A percentile compares a stretch with the other conserved stretches of the same genome.
Conservation (phyloP, 2,329 filamentous ascomycete species). For the Penicillium janthinellum region DNA sequence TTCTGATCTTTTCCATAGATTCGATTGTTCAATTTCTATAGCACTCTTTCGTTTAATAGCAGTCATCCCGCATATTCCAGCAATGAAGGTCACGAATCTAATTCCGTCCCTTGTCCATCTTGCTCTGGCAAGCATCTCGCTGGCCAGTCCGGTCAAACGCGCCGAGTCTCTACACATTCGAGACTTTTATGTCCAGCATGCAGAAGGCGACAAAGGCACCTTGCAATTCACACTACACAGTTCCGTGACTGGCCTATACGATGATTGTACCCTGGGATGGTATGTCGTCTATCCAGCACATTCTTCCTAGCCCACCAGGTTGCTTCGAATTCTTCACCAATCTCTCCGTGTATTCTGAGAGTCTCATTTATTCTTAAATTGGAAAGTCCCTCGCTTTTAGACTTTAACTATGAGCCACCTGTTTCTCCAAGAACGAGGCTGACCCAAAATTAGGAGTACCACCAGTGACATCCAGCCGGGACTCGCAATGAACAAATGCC, state of each 20-base stretch:
- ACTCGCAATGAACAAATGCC: constrained; percentile 12
- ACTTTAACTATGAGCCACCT: too few relatives aligned
- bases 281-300: not conserved
- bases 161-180: not conserved
- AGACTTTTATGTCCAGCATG: not conserved
- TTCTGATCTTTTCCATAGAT: too few relatives aligned
- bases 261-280: not conserved
- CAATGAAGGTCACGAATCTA: not conserved
- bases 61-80: not conserved
- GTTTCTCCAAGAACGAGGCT: not conserved
- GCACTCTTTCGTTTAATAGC: too few relatives aligned
- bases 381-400: not conserved
- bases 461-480: constrained; percentile 7
- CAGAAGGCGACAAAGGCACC: not conserved
- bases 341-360: too few relatives aligned
- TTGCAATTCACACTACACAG: not conserved
- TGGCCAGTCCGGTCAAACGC: not conserved
- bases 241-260: not conserved
- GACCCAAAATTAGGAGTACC: constrained; percentile 10
- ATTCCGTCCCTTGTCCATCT: not conserved
- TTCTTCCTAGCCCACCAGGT: not conserved
- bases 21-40: too few relatives aligned
- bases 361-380: not conserved
- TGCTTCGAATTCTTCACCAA: not conserved
- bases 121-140: not conserved